phyloP scores from a whole-genome alignment of 148 eudicot species.

The Vaccinium corymbosum region DNA sequence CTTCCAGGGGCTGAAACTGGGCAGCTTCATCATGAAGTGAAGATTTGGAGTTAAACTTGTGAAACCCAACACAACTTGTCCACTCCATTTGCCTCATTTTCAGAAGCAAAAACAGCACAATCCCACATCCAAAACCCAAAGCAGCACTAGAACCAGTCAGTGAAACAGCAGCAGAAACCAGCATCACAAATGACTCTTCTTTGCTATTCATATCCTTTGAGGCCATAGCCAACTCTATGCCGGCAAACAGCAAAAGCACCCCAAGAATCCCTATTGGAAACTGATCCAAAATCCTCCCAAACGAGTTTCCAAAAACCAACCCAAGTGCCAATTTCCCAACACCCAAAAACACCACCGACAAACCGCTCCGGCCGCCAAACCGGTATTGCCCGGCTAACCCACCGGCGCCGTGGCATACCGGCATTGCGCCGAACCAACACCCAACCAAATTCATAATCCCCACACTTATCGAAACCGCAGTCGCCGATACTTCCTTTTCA shows the following conservation, averaged over 20 bases:
- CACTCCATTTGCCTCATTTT: slow-evolving; percentile 45
- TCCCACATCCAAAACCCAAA: slow-evolving; percentile 50
- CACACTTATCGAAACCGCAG: slow-evolving; percentile 46
- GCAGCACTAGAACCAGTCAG: slow-evolving; percentile 59
- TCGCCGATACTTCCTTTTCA: slow-evolving; percentile 33
- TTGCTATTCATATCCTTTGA: slow-evolving; percentile 52
- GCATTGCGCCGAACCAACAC: slow-evolving; percentile 69
- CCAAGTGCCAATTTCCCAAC: slow-evolving; percentile 39
- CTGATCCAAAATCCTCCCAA: slow-evolving; percentile 40
- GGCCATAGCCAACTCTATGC: slow-evolving; percentile 61
- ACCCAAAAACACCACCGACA: slow-evolving; percentile 47
- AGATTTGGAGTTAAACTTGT: not conserved
- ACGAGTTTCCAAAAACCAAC: slow-evolving; percentile 48
- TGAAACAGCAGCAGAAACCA: slow-evolving; percentile 60
- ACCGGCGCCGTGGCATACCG: slow-evolving; percentile 59
- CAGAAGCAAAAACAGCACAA: slow-evolving; percentile 42
- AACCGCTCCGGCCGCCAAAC: slow-evolving; percentile 51
- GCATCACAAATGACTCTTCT: slow-evolving; percentile 59
- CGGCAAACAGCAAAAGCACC: slow-evolving; percentile 50
- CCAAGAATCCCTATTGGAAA: slow-evolving; percentile 58
- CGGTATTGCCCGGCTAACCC: slow-evolving; percentile 60
- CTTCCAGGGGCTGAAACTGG: slow-evolving; percentile 7
- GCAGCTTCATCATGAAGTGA: slow-evolving; percentile 19
- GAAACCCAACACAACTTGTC: not conserved
- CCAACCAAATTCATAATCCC: slow-evolving; percentile 53